A percentile compares a stretch with the other conserved stretches of the same genome.
phyloP scores from a whole-genome alignment of 257 asterid genomes.

The Rhazya stricta region DNA sequence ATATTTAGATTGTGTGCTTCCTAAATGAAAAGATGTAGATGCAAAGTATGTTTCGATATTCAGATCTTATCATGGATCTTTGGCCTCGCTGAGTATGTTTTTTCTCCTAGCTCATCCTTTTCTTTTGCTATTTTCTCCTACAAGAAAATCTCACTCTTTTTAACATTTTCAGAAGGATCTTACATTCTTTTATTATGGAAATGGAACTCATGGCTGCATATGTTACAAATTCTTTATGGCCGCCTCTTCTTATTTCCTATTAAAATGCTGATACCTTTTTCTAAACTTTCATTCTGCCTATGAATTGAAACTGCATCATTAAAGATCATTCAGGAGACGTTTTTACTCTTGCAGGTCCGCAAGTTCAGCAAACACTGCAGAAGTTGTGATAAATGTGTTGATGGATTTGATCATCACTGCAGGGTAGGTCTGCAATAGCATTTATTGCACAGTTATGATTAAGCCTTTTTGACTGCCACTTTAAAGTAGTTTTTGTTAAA shows the following conservation, averaged over 20 bases:
- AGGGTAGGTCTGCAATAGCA: slow-evolving; percentile 56
- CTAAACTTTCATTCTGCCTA: neutral
- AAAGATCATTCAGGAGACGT: slow-evolving; percentile 4
- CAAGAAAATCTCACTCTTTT: neutral
- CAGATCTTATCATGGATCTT: neutral
- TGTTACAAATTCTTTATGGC: neutral
- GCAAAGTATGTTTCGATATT: no score
- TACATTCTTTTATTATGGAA: neutral
- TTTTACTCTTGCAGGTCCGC: slow-evolving; percentile 55
- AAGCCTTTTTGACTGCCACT: neutral
- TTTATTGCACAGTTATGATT: neutral
- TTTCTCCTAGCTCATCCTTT: neutral
- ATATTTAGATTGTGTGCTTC: neutral
- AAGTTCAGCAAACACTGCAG: slow-evolving; percentile 95
- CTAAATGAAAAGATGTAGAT: neutral
- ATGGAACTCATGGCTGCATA: neutral
- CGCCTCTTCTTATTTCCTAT: neutral
- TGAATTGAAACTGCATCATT: neutral
- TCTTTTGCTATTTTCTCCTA: neutral
- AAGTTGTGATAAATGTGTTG: slow-evolving; percentile 99
- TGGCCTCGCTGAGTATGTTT: neutral
- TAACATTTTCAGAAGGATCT: neutral
- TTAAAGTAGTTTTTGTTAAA: neutral
- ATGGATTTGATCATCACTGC: slow-evolving; percentile 98
- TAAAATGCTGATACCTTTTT: neutral